Evolutionary conservation across 208 protist species (phyloP), one percentile per base, ranked within the genome.

Genomic region (Acanthamoeba healyi): DNA sequence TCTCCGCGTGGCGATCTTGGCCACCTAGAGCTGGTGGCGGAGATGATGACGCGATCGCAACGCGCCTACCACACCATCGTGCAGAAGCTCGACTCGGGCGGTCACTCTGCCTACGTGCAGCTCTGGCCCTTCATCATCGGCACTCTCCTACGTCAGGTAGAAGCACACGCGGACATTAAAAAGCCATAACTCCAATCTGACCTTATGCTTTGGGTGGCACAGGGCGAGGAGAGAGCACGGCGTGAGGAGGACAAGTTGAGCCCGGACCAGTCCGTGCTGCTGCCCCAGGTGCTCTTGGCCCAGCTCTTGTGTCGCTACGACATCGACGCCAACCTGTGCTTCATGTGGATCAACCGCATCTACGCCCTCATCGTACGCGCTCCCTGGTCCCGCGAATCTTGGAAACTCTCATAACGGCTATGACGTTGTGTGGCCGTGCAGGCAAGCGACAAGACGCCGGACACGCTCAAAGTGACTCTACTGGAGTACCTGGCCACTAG

Each of bases 301-400:
- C n/a, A 44, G 32, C 65, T 74, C 15, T 32, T 74, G n/a, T 22
- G 7, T 19, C 12, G n/a, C 34, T 74, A 44, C 36, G 65, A 42
- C 65, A 74, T 74, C 65, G 65, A 74, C 65, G 34, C 65, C 65
- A 74, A 74, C 12, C 65, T 74, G 14, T 74, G 65, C 24, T 44
- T 10, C 34, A 9, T 10, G n/a, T 74, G 65, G 65, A 74, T 74
- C 7, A 6, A 17, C 15, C 65, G 36, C 65, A 74, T 74, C 65
- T 74, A 44, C 65, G 34, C 0, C 34, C 65, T 74, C 65, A 74
- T 74, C 32, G 65, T 74, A 74, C 65, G 22, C 22, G 15, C 15
- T 10, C 22, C 9, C 29, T 70, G 61, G 9, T n/a, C n/a, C n/a
- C n/a, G n/a, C n/a, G n/a, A n/a, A n/a, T n/a, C n/a, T n/a, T n/a